Base-by-base conservation (phyloP, 768 basidiomycete genomes). In the Lepiota brunneoincarnata region DNA sequence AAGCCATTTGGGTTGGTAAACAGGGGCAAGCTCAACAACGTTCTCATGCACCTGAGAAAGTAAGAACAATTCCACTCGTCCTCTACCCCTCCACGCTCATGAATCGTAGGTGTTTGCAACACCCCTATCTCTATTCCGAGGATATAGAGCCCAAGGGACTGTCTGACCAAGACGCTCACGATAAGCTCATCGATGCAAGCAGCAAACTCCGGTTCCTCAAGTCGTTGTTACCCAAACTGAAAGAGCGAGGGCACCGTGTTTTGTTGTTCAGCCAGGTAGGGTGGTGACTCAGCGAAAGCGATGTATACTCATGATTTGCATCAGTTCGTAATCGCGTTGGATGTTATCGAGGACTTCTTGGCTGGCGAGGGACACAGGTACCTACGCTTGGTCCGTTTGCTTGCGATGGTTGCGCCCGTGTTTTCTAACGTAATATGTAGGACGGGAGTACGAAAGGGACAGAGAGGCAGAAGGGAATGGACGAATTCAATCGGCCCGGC, bases 381-480 rank as follows among this genome's bases (percentile, higher is more conserved):
- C 64, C 76, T 94, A 43, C 84, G 93, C 58, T 69, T 96, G 59
- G 91, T 92, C 63, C 48, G 76, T 55, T 36, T 48, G 36, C 49
- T 61, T 45, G 12, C 2, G 31, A 43, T 37, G 6, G 45, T 46
- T 28, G 39, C 41, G 24, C 18, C 14, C 18, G 56, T 46, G 39
- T 12, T 49, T n/a, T 15, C 35, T 58, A 49, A 54, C 39, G 6
- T 39, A 10, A 38, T 57, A 17, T 38, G 1, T 61, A 96, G 90
- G 96, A 98, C 65, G 97, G 97, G 10, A 86, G 82, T 56, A 94
- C 93, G 3, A 89, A 89, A 66, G 86, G 90, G 61, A 75, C 77
- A 3, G 81, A 83, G n/a, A 81, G 97, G 20, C 97, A 99, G 67
- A 92, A 91, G 66, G 86, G 84, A 44, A 97, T 99, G 86, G 97